Base-by-base conservation (phyloP, 2,329 filamentous ascomycete genomes). In the Trichophyton verrucosum region DNA sequence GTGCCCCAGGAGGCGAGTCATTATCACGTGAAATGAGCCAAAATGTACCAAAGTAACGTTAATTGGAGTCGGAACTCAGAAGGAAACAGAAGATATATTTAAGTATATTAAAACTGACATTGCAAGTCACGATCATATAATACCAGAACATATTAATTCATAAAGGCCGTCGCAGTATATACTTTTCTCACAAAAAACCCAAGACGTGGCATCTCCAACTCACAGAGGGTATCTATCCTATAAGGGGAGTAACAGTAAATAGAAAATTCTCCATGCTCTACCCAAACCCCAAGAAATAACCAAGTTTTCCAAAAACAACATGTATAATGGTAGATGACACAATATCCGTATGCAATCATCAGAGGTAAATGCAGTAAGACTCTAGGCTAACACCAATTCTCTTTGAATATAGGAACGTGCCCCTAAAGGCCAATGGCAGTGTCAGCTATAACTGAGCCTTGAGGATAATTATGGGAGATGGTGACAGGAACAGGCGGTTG, bases 171-270 rank as follows among this genome's bases (percentile, higher is more conserved):
- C 51, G 27, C 51, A 33, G 20, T 15, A 51, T 9, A 51, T 27
- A 24, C 9, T 51, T 51, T 51, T 38, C 11, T 38, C 11, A 44
- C n/a, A 36, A 55, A 36, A 55, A 55, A 36, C 51, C 27, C 51
- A 55, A 55, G 33, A 55, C 51, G 51, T 20, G 51, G 27, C 30
- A 15, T 55, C 20, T 51, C 13, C 46, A 55, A 55, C 27, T 55
- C 24, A 33, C 51, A 33, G n/a, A 55, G 51, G 51, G 51, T 55
- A 55, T 55, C 51, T 55, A 55, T 55, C 51, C 51, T 13, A 55
- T 13, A 55, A 27, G 17, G 44, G 17, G 13, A 55, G 36, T 33
- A 38, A 55, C 3, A 55, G 6, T 17, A 20, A n/a, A 17, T 17
- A 20, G 7, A 36, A 55, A 55, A 36, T 36, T 36, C 1, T 33